Percentiles rank a stretch among this genome's conserved stretches.
phyloP scores from a whole-genome alignment of 805 yeast species.

The Yamadazyma scolyti region DNA sequence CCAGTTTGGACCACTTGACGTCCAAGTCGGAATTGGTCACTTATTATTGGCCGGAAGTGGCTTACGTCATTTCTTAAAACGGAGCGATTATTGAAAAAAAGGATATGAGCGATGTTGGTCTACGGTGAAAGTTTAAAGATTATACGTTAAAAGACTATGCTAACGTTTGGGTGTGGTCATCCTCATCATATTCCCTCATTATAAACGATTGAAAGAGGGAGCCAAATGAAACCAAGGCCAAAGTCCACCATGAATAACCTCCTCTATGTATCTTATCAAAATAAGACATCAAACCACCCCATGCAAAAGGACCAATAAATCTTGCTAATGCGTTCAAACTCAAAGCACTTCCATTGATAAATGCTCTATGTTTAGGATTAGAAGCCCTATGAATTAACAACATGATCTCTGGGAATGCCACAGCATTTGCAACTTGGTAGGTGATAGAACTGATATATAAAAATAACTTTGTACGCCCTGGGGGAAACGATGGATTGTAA shows the following conservation, averaged over 20 bases:
- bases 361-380: slow-evolving; percentile 51
- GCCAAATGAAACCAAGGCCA: slow-evolving; percentile 19
- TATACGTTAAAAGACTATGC: background rate
- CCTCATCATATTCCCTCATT: slow-evolving; percentile 26
- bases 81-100: too few relatives aligned
- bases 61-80: too few relatives aligned
- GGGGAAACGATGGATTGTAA: slow-evolving; percentile 25
- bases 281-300: slow-evolving; percentile 45
- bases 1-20: too few relatives aligned
- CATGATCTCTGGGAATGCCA: slow-evolving; percentile 51
- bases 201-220: slow-evolving; percentile 18
- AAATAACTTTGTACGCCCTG: slow-evolving; percentile 13
- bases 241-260: slow-evolving; percentile 28
- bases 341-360: slow-evolving; percentile 56
- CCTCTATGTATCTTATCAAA: slow-evolving; percentile 21
- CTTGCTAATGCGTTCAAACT: slow-evolving; percentile 53
- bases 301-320: slow-evolving; percentile 51
- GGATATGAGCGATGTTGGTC: background rate
- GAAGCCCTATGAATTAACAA: slow-evolving; percentile 54
- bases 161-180: slow-evolving; percentile 2
- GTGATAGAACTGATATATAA: slow-evolving; percentile 25
- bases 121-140: background rate
- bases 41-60: too few relatives aligned
- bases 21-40: too few relatives aligned
- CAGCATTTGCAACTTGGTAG: slow-evolving; percentile 37